phyloP scores from a whole-genome alignment of 495 filamentous ascomycete genomes.

The Oidiodendron maius region DNA sequence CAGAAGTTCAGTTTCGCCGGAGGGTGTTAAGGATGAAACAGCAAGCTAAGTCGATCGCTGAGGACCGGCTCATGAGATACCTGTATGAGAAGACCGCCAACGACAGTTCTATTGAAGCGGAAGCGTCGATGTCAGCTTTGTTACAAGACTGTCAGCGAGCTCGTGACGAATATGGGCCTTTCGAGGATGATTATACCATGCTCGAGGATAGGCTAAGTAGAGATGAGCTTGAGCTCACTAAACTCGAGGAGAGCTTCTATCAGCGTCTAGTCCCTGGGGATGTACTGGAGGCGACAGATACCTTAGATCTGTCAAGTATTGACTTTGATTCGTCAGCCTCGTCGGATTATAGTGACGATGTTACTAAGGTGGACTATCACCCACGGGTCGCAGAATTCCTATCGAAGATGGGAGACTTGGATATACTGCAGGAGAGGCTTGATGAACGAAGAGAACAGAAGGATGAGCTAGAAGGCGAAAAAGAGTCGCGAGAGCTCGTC shows the following conservation, averaged over 20 bases:
- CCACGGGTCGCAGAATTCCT: conserved; percentile 5
- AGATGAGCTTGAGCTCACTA: conserved; percentile 9
- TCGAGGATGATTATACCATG: conserved; percentile 7
- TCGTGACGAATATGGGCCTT: conserved; percentile 13
- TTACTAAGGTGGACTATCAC: conserved; percentile 3
- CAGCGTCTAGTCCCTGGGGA: no score
- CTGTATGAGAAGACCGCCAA: conserved; percentile 2
- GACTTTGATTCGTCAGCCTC: not conserved
- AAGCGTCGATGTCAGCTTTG: not conserved
- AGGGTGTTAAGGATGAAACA: conserved; percentile 5
- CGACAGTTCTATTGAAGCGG: not conserved
- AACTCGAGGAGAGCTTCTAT: conserved; percentile 13
- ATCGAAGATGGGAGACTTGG: conserved; percentile 9
- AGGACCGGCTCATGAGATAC: conserved; percentile 9
- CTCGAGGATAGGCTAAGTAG: conserved; percentile 8
- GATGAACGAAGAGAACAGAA: conserved; percentile 4
- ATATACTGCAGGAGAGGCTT: conserved; percentile 8
- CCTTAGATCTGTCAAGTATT: not conserved
- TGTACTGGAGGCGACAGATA: not conserved
- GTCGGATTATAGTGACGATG: not conserved
- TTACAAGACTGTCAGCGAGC: no score
- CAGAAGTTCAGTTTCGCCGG: no score
- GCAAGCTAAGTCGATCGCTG: conserved; percentile 1
- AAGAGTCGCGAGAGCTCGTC: not conserved
- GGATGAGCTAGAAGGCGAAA: conserved; percentile 2